phyloP scores from a whole-genome alignment of 2,329 filamentous ascomycete species.

The Fusarium lyarnte region DNA sequence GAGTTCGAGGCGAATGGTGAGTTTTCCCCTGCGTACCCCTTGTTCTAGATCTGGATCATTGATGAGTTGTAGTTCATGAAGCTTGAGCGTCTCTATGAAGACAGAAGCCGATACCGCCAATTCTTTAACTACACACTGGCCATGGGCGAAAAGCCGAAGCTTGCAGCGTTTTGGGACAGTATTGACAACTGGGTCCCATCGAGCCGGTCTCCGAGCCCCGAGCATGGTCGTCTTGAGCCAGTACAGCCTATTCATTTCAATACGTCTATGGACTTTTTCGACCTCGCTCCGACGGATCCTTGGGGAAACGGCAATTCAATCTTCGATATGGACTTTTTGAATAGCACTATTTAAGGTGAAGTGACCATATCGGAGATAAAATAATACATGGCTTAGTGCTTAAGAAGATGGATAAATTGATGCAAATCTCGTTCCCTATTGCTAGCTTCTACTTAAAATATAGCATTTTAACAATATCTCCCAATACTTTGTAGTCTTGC shows the following conservation, averaged over 20 bases:
- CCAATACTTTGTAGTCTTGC: not conserved
- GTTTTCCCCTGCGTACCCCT: not conserved
- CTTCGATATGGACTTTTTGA: not conserved
- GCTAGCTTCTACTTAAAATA: no score
- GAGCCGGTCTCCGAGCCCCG: not conserved
- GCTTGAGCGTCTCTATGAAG: not conserved
- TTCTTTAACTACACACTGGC: not conserved
- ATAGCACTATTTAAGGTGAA: not conserved
- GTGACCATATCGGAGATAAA: accelerated
- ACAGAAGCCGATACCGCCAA: not conserved
- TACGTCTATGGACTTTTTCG: not conserved
- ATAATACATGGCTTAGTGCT: accelerated
- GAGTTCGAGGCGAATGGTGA: not conserved
- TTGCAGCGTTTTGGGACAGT: not conserved
- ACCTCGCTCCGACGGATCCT: not conserved
- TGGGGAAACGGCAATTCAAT: not conserved
- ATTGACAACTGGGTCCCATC: not conserved
- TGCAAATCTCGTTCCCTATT: not conserved
- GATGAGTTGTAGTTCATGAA: not conserved
- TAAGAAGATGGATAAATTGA: not conserved
- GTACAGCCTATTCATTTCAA: not conserved
- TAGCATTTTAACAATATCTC: not conserved
- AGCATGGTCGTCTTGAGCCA: not conserved
- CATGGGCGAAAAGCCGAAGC: not conserved
- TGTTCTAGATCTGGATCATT: not conserved